Conservation (phyloP, 2,329 filamentous ascomycete species). For the Cladophialophora chaetospira region DNA sequence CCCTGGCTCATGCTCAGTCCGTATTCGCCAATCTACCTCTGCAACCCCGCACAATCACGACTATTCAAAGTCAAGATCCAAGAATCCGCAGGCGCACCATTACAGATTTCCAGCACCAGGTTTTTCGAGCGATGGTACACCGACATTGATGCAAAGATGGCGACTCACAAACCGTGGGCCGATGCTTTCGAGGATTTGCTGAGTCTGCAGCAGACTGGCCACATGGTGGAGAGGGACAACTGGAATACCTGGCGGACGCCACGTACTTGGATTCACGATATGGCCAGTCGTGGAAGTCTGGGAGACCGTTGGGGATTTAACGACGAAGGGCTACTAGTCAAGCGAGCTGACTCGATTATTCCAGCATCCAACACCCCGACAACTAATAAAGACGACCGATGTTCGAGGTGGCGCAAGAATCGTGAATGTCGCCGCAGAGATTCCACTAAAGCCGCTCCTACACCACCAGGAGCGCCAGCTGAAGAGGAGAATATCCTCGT, state of each 20-base stretch:
- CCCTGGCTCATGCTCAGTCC: conserved; percentile 50
- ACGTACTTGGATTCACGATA: conserved; percentile 44
- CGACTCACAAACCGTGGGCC: conserved; percentile 50
- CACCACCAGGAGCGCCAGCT: neutral
- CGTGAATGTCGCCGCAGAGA: conserved; percentile 17
- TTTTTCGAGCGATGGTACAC: conserved; percentile 27
- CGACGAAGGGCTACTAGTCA: conserved; percentile 22
- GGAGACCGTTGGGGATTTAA: conserved; percentile 42
- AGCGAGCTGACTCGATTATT: conserved; percentile 2
- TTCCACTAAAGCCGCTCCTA: neutral
- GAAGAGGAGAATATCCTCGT: conserved; percentile 14
- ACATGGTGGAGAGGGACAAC: conserved; percentile 42
- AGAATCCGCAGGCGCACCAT: conserved; percentile 22
- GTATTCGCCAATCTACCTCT: conserved; percentile 55
- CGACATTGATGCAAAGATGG: conserved; percentile 40
- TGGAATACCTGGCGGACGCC: conserved; percentile 31
- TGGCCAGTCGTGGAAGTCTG: conserved; percentile 46
- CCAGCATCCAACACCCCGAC: neutral
- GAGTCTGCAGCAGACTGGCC: conserved; percentile 48
- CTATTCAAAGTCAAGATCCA: conserved; percentile 27
- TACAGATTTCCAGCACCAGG: conserved; percentile 24
- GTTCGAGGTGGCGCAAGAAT: conserved; percentile 8
- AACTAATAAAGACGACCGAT: neutral
- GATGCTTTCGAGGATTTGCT: conserved; percentile 63
- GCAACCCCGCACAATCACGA: conserved; percentile 25